Evolutionary conservation across 345 rosid species (phyloP).

Genomic region (Hevea brasiliensis): DNA sequence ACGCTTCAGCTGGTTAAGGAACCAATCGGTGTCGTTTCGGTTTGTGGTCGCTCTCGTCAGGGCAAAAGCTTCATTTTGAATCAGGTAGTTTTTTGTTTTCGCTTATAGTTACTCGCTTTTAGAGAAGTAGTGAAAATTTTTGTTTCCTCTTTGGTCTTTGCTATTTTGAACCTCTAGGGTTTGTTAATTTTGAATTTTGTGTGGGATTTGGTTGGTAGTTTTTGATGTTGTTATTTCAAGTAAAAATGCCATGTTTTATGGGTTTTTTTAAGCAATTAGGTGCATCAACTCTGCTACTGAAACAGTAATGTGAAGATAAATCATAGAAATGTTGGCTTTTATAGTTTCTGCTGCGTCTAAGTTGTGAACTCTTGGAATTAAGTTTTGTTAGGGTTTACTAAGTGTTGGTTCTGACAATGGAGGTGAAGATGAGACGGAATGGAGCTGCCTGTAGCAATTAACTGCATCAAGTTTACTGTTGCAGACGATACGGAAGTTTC

Average conservation of each 20-base stretch:
- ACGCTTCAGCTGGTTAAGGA: slow-evolving; percentile 89
- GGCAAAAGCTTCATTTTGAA: slow-evolving; percentile 94
- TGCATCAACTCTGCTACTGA: background rate
- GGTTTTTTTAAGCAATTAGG: background rate
- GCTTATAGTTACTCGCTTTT: background rate
- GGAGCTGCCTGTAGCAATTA: background rate
- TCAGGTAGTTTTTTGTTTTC: slow-evolving; percentile 53
- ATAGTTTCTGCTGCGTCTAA: background rate
- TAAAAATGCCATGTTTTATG: background rate
- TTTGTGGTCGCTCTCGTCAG: slow-evolving; percentile 97
- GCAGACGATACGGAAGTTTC: background rate
- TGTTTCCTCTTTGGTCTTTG: background rate
- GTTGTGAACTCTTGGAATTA: background rate
- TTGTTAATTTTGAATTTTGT: background rate
- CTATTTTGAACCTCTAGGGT: slow-evolving; percentile 9
- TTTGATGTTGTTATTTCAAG: background rate
- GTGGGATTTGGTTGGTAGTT: background rate
- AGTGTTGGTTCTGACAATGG: background rate
- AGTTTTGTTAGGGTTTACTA: background rate
- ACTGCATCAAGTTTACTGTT: background rate
- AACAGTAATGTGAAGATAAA: background rate
- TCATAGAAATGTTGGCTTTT: background rate
- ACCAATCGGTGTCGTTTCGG: slow-evolving; percentile 95
- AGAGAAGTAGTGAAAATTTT: background rate
- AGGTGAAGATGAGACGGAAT: too few relatives aligned